Evolutionary conservation across 2,329 filamentous ascomycete genomes (phyloP).

Genomic region (Aspergillus amoenus): DNA sequence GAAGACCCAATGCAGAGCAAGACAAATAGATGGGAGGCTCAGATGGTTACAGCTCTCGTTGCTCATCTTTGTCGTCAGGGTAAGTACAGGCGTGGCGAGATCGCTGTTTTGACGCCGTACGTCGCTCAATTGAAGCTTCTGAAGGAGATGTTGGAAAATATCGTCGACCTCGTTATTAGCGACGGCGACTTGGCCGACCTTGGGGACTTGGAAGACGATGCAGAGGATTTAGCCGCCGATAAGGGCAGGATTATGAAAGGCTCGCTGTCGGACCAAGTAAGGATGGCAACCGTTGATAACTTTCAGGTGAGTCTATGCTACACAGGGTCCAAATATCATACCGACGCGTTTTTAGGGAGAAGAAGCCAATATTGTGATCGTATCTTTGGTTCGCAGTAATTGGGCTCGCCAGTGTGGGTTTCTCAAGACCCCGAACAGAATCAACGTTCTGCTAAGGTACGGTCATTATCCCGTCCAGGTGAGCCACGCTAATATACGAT

Average conservation of each 20-base stretch:
- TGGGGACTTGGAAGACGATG: not conserved
- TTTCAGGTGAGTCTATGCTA: constrained; percentile 6
- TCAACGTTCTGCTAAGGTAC: constrained; percentile 5
- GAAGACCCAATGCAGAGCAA: constrained; percentile 14
- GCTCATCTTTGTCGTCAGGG: constrained; percentile 23
- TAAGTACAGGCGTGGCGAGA: constrained; percentile 19
- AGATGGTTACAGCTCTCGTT: constrained; percentile 22
- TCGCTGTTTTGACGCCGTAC: constrained; percentile 25
- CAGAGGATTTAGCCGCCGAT: not conserved
- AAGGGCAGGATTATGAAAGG: not conserved
- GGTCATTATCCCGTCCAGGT: not conserved
- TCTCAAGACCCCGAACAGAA: constrained; percentile 6
- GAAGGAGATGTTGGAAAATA: not conserved
- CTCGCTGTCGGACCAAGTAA: not conserved
- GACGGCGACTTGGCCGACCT: not conserved
- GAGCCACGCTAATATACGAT: not conserved
- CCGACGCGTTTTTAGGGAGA: constrained; percentile 5
- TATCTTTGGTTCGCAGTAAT: constrained; percentile 14
- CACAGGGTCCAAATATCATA: not conserved
- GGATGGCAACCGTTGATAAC: constrained; percentile 11
- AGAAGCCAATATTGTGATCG: constrained; percentile 7
- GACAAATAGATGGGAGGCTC: constrained; percentile 20
- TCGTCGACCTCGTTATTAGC: constrained; percentile 4
- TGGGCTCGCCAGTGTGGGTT: constrained; percentile 5
- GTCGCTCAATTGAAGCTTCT: constrained; percentile 18